Evolutionary conservation across 306 rosid genomes (phyloP).

Genomic region (Erythrophleum fordii): DNA sequence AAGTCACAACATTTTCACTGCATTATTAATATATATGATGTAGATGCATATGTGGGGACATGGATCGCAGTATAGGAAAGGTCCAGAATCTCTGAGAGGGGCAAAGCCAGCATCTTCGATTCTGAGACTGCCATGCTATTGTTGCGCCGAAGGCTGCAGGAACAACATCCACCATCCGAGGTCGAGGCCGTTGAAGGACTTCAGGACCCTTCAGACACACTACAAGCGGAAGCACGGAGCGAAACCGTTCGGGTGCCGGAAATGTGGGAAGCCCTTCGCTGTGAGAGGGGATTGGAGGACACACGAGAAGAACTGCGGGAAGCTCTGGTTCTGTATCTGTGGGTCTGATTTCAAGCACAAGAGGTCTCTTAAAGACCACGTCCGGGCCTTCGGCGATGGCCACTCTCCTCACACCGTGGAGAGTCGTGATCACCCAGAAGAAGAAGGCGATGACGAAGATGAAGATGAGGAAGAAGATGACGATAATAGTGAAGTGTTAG

Average conservation of each 20-base stretch:
- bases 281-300: constrained; percentile 97
- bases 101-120: constrained; percentile 77
- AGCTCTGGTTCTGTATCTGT: constrained; percentile 94
- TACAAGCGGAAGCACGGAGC: constrained; percentile 94
- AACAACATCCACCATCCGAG: constrained; percentile 86
- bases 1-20: not conserved
- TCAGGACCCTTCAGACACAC: constrained; percentile 89
- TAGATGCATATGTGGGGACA: constrained; percentile 99
- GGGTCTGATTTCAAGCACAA: constrained; percentile 96
- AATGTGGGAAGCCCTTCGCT: constrained; percentile 85
- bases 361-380: constrained; percentile 91
- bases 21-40: not conserved
- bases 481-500: constrained; percentile 27
- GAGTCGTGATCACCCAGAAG: constrained; percentile 42
- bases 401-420: constrained; percentile 77
- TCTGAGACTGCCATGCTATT: constrained; percentile 86
- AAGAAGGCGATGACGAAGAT: constrained; percentile 47
- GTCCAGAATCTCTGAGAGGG: constrained; percentile 86
- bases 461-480: constrained; percentile 28
- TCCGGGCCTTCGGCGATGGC: constrained; percentile 81
- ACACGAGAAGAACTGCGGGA: constrained; percentile 95
- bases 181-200: constrained; percentile 88
- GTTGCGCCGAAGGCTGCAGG: constrained; percentile 93
- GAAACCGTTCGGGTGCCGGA: constrained; percentile 84
- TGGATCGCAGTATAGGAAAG: constrained; percentile 90